Evolutionary conservation across 2,329 filamentous ascomycete species (phyloP), one percentile per base, ranked within the genome.

Genomic region (Aspergillus alliaceus): DNA sequence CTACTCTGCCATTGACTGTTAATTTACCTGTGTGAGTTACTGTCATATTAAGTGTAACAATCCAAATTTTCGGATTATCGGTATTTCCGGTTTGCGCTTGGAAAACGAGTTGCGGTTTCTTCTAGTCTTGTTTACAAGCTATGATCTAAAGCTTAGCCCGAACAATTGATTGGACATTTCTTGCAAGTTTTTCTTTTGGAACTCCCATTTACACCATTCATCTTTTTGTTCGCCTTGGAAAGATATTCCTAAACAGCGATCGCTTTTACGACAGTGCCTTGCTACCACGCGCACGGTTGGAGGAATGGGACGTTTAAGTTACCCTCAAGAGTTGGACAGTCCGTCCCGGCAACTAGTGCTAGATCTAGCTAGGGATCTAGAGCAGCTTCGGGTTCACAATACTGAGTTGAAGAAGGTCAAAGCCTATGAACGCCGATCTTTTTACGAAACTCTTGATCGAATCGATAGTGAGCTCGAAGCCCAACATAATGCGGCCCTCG

Each of bases 401-500:
- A 61, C 63, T 12, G 77, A 80, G 44, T 63, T 77, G n/a, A 77
- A 77, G 51, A 73, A 72, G 32, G 75, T 77, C 25, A 73, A 79
- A 55, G 71, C 69, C 14, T 78, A 76, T 62, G 76, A 78, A 53
- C 71, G 73, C 6, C 70, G 71, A 37, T 63, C 70, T 8, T 84
- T 84, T 58, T 79, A 85, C 40, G 81, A 85, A 22, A 82, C 79
- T 24, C 82, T 90, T 27, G 86, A 91, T 57, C 78, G 79, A 39
- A 83, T 86, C 51, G 80, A 84, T 31, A 81, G 84, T 34, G 86
- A 90, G 61, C 84, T 82, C 32, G 86, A 87, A 67, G 77, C 83
- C 50, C 80, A 79, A 54, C 88, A 91, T 68, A 81, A 82, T 57
- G 83, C 86, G 64, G 88, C 88, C 14, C 81, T 93, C 15, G 84